Percentiles rank a stretch among this genome's conserved stretches.
Conservation (phyloP, 495 filamentous ascomycete species). For the Gamarada debralockiae region DNA sequence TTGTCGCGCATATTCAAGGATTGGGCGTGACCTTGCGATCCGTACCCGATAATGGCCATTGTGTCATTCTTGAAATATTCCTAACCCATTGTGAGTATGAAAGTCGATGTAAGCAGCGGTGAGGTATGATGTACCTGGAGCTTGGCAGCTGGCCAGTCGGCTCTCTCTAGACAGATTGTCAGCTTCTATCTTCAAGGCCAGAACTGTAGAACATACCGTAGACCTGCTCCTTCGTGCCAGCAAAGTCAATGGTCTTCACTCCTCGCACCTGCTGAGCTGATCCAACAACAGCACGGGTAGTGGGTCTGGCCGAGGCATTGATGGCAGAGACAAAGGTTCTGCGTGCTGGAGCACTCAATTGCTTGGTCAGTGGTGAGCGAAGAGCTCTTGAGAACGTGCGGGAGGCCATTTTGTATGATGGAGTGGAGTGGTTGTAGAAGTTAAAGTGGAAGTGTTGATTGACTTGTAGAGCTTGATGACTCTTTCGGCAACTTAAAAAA, state of each 20-base stretch:
- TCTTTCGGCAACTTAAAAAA: background rate
- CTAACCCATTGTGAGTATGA: conserved; percentile 37
- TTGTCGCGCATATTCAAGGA: conserved; percentile 99
- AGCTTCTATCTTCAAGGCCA: background rate
- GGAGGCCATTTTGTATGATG: conserved; percentile 65
- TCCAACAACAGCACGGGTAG: conserved; percentile 48
- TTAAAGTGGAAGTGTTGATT: conserved; percentile 15
- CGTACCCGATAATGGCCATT: conserved; percentile 97
- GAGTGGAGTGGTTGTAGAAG: conserved; percentile 22
- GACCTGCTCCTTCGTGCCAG: conserved; percentile 85
- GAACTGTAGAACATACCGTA: conserved; percentile 57
- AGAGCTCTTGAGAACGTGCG: conserved; percentile 78
- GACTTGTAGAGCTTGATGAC: conserved; percentile 1
- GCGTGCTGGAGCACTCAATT: conserved; percentile 62
- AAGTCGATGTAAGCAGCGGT: conserved; percentile 4
- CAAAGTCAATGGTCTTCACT: conserved; percentile 91
- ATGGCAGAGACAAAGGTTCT: conserved; percentile 68
- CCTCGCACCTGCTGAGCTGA: conserved; percentile 65
- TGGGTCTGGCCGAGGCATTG: conserved; percentile 51
- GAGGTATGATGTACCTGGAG: conserved; percentile 62
- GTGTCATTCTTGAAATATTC: conserved; percentile 99
- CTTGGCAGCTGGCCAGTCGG: conserved; percentile 97
- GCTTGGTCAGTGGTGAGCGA: conserved; percentile 69
- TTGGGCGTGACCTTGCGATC: conserved; percentile 96
- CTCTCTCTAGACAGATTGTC: conserved; percentile 64